Conservation (phyloP, 139 green algal species). For the Zygnema cylindricum region DNA sequence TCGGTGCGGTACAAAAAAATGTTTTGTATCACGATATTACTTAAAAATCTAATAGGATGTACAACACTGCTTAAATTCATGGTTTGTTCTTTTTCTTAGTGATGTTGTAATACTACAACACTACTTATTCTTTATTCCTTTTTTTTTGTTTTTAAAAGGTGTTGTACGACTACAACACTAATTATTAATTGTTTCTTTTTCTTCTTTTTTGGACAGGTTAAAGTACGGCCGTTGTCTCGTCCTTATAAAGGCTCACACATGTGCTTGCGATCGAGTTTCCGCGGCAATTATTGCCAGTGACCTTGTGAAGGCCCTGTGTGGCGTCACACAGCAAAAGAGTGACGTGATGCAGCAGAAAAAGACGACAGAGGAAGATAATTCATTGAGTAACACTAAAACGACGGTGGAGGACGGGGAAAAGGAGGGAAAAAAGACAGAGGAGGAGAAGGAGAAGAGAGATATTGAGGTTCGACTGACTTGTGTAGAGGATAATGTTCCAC, state of each 20-base stretch:
- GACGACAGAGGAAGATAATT: background rate
- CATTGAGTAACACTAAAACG: background rate
- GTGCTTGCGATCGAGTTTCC: conserved; percentile 35
- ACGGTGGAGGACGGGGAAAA: background rate
- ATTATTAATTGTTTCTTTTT: too few relatives aligned
- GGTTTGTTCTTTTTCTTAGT: too few relatives aligned
- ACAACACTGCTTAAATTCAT: too few relatives aligned
- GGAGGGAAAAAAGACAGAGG: background rate
- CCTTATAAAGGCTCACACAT: conserved; percentile 26
- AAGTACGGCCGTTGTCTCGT: conserved; percentile 30
- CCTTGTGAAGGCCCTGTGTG: background rate
- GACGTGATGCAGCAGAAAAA: background rate
- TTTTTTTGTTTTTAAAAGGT: too few relatives aligned
- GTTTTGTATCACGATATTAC: too few relatives aligned
- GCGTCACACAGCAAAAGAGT: background rate
- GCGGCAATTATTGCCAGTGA: conserved; percentile 2
- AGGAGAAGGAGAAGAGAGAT: background rate
- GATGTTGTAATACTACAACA: too few relatives aligned
- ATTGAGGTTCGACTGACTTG: background rate
- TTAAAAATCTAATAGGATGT: too few relatives aligned
- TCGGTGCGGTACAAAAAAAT: too few relatives aligned
- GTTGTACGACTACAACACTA: too few relatives aligned
- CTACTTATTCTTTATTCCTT: too few relatives aligned
- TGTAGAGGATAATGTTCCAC: conserved; percentile 16
- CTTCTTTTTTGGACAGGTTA: too few relatives aligned